Evolutionary conservation across 2,329 filamentous ascomycete genomes (phyloP), one percentile per base, ranked within the genome.

Genomic region (Fragosphaeria purpurea): DNA sequence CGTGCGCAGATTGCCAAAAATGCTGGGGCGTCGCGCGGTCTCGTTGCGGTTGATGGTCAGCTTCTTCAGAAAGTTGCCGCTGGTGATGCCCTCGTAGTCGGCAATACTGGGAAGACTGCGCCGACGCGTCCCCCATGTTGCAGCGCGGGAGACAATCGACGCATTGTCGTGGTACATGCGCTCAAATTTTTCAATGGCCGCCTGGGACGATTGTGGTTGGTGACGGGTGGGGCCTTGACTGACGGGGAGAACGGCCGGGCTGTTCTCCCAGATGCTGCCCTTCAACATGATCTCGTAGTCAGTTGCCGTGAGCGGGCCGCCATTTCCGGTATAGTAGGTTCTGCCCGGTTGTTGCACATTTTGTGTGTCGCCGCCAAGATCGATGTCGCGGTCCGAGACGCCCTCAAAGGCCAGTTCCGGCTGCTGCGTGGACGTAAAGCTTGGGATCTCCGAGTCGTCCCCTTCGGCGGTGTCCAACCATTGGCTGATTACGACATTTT

Each of bases 121-220:
- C 41, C 82, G 76, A 6, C 79, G 75, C 2, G 84, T 88, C 12
- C 84, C 84, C 73, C 84, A 82, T 0, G 84, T 88, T 13, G 83
- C 83, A 11, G 80, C 75, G 54, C 77, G 70, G 2, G 80, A 84
- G 8, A 81, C 63, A 9, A 82, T 69, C 0, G 80, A 83, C 33
- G 73, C 74, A 45, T 71, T 80, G 55, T 81, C 77, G 22, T 69
- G 70, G 49, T 67, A 74, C 67, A 76, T 70, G 9, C 66, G 67
- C 55, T 78, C 67, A 49, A 76, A 80, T 40, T 59, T 68, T 42
- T 70, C 68, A 22, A 82, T 81, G 8, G 77, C 77, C 12, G 67
- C 75, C 42, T 76, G 69, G 1, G 77, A 74, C 1, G 72, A 70
- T 48, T 70, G 63, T 1, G 76, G 77, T 54, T 80, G 76, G 22